phyloP scores from a whole-genome alignment of 2,329 filamentous ascomycete species.

The Claviceps maximensis region DNA sequence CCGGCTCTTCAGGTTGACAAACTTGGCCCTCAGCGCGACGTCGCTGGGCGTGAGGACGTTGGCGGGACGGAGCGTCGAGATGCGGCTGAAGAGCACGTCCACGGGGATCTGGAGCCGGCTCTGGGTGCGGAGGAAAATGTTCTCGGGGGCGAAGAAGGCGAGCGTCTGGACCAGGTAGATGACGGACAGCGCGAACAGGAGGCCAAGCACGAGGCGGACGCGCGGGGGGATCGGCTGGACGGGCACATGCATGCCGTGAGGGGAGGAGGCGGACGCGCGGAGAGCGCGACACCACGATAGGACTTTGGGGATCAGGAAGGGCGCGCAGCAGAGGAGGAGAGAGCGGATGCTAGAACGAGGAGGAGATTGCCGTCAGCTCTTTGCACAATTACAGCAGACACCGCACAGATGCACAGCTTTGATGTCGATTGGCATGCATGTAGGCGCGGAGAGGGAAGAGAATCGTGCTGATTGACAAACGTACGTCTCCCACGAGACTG shows the following conservation, averaged over 20 bases:
- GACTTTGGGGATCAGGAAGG: conserved; percentile 54
- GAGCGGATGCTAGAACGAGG: conserved; percentile 39
- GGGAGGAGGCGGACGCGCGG: conserved; percentile 30
- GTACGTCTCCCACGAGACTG: conserved; percentile 9
- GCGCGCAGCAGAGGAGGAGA: conserved; percentile 51
- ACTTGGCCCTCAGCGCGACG: conserved; percentile 49
- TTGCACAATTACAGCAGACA: no score
- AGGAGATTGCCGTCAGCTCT: not conserved
- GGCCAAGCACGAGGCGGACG: conserved; percentile 42
- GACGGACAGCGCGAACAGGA: conserved; percentile 40
- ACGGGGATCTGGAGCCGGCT: conserved; percentile 78
- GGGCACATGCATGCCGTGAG: conserved; percentile 35
- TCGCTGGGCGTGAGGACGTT: conserved; percentile 43
- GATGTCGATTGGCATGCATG: no score
- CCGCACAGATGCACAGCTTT: no score
- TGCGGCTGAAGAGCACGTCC: conserved; percentile 70
- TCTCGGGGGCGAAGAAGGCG: conserved; percentile 57
- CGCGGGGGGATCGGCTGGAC: conserved; percentile 41
- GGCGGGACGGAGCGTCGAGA: conserved; percentile 41
- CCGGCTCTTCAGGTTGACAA: conserved; percentile 58
- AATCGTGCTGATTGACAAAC: not conserved
- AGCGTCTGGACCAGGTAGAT: conserved; percentile 46
- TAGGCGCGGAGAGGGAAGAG: not conserved
- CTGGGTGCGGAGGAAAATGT: conserved; percentile 65
- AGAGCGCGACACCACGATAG: conserved; percentile 50